Percentiles rank a stretch among this genome's conserved stretches.
Conservation (phyloP, 2,329 filamentous ascomycete genomes). For the Trichophyton equinum region DNA sequence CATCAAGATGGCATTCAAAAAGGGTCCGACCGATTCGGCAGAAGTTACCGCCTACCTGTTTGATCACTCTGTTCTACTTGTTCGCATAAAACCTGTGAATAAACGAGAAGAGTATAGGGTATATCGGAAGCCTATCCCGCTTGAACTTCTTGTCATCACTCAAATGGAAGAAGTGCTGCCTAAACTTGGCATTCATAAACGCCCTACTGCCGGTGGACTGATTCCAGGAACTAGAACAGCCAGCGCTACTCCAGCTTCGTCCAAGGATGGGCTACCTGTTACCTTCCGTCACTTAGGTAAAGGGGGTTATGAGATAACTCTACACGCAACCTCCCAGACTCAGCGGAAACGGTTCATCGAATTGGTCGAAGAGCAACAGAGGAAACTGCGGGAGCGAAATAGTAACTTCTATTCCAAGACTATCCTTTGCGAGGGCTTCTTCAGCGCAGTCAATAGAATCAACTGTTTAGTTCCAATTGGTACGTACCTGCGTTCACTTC, state of each 20-base stretch:
- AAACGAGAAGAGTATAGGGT: conserved; percentile 92
- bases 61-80: conserved; percentile 86
- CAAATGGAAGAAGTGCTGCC: conserved; percentile 97
- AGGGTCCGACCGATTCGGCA: conserved; percentile 70
- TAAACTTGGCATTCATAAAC: conserved; percentile 63
- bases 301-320: conserved; percentile 81
- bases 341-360: conserved; percentile 95
- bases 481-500: conserved; percentile 34
- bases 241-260: conserved; percentile 35
- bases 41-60: conserved; percentile 94
- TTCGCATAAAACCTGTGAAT: conserved; percentile 79
- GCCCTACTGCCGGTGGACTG: conserved; percentile 68
- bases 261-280: conserved; percentile 76
- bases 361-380: conserved; percentile 81
- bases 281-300: conserved; percentile 94
- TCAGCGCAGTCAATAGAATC: conserved; percentile 75
- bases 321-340: conserved; percentile 75
- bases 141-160: conserved; percentile 82
- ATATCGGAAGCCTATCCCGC: conserved; percentile 85
- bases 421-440: conserved; percentile 71
- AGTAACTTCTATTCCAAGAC: conserved; percentile 59
- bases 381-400: conserved; percentile 60
- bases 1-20: conserved; percentile 90
- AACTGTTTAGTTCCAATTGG: conserved; percentile 90
- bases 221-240: conserved; percentile 49